phyloP scores from a whole-genome alignment of 2,329 filamentous ascomycete genomes.

The Acrocalymma vagum region DNA sequence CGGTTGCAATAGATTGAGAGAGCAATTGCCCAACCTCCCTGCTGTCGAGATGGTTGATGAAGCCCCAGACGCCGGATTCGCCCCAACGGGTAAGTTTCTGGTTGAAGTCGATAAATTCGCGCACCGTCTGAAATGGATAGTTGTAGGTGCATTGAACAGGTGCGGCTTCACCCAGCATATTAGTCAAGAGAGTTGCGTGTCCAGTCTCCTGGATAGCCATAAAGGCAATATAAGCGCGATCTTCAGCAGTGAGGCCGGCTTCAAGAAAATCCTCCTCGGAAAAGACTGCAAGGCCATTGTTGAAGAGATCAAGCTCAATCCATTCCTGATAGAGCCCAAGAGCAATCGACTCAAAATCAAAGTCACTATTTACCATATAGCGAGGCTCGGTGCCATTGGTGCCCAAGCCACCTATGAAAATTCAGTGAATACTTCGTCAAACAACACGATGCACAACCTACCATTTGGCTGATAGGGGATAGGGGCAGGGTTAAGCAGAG shows the following conservation, averaged over 20 bases:
- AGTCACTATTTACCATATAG: constrained; percentile 81
- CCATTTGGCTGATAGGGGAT: constrained; percentile 75
- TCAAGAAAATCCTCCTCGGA: constrained; percentile 73
- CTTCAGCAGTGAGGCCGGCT: constrained; percentile 73
- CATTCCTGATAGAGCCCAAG: constrained; percentile 83
- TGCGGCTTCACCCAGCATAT: constrained; percentile 77
- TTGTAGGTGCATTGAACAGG: constrained; percentile 82
- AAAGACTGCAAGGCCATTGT: constrained; percentile 76
- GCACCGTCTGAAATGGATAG: constrained; percentile 78
- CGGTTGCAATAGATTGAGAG: constrained; percentile 78
- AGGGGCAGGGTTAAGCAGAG: constrained; percentile 72
- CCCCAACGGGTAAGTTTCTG: constrained; percentile 86
- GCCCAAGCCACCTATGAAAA: constrained; percentile 67
- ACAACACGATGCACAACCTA: constrained; percentile 10
- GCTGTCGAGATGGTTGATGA: constrained; percentile 79
- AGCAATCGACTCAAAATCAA: constrained; percentile 81
- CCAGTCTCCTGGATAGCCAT: constrained; percentile 82
- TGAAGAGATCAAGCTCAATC: constrained; percentile 86
- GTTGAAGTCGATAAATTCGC: constrained; percentile 83
- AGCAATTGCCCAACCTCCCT: constrained; percentile 77
- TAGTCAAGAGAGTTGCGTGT: constrained; percentile 78
- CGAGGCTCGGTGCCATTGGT: constrained; percentile 80
- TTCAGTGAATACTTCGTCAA: not conserved
- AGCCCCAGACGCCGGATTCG: constrained; percentile 82
- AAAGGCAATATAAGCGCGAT: constrained; percentile 75